These are phyloP conservation scores for Calophaca sinica DNA, from an alignment of 306 rosid genomes.

Conservation along the genomic window DNA sequence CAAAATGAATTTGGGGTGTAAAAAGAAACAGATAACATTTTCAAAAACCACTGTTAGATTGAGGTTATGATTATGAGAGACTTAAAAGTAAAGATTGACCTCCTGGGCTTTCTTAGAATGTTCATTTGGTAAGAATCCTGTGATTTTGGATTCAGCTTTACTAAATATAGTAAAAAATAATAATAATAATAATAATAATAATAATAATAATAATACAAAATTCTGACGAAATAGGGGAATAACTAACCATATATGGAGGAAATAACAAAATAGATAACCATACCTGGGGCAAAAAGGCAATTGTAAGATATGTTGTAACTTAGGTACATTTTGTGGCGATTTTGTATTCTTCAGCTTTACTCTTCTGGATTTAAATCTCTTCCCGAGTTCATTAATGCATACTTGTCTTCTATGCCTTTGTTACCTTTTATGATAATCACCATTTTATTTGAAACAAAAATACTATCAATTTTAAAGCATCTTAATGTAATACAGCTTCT, in stretches of 20 bases:
- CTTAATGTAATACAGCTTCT: constrained; percentile 9
- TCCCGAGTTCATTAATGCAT: constrained; percentile 25
- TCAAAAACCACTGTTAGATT: constrained; percentile 15
- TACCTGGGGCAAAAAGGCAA: background rate
- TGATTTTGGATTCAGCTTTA: background rate
- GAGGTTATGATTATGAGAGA: constrained; percentile 9
- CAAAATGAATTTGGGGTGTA: background rate
- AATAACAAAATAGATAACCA: background rate
- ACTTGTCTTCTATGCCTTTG: background rate
- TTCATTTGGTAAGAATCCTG: constrained; percentile 3
- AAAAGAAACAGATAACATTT: constrained; percentile 9
- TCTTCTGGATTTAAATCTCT: constrained; percentile 14
- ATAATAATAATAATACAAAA: too few species aligned
- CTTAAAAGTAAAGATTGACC: constrained; percentile 12
- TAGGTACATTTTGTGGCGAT: background rate
- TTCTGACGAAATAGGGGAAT: background rate
- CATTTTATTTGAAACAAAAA: background rate
- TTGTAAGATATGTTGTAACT: background rate
- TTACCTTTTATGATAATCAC: constrained; percentile 17
- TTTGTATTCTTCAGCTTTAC: background rate
- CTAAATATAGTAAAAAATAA: background rate
- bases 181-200: too few species aligned
- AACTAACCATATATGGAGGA: constrained; percentile 1
- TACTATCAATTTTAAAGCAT: background rate
- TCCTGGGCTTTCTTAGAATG: constrained; percentile 24